Base-by-base conservation (phyloP, 345 rosid genomes). In the Aquilaria malaccensis region DNA sequence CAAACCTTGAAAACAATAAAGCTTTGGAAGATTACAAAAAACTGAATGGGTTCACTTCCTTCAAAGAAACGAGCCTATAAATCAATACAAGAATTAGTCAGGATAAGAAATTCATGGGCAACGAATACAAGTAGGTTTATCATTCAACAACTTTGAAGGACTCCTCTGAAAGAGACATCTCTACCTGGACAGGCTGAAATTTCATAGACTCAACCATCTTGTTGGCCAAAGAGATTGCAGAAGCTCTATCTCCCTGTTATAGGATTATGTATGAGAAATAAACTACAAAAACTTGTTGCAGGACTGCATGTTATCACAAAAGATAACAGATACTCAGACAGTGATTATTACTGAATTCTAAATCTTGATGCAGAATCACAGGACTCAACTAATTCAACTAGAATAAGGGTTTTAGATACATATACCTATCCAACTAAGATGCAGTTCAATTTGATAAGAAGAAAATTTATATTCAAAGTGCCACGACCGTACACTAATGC, bases 121-220 rank as follows among this genome's bases (percentile, higher is more conserved):
- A 68, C 22, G 13, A 33, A 14, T 29, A 55, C 29, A 57, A 47
- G 63, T 41, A 63, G 43, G 57, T 52, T 53, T 58, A 54, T 33
- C 51, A 48, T 45, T 53, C 56, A 52, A 54, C 15, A 58, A 50
- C 53, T 50, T 41, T 31, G 58, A 55, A 43, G 10, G 67, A 55
- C 55, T 37, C 32, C 48, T 46, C 47, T 10, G 58, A 72, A 66
- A 67, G 64, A 67, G 64, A 59, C 65, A 37, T 37, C 4, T 37
- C 58, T 77, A 95, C 99, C 83, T 85, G 98, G 14, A 80, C 80
- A 15, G 96, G 88, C 29, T 79, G 73, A 78, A 86, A 88, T 74
- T 95, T 95, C 81, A 88, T 74, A 66, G 91, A 82, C 74, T 95
- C 97, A 52, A 86, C 80, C 97, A 95, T 91, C 78, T 82, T 88